Evolutionary conservation across 179 eudicot genomes (phyloP), one percentile per base, ranked within the genome.

Genomic region (Patellifolia procumbens): DNA sequence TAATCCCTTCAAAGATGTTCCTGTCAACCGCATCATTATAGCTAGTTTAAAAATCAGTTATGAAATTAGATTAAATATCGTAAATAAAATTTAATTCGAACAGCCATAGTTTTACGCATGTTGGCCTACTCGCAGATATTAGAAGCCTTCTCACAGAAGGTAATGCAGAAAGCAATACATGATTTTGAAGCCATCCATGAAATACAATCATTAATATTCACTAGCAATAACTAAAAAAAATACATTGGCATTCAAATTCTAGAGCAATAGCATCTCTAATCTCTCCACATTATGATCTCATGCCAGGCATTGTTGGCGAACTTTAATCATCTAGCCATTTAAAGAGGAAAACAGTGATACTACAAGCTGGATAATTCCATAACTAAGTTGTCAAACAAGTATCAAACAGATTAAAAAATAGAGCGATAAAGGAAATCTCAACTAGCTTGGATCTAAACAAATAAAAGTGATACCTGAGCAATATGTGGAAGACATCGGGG

Each of bases 401-500:
- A 51, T 32, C 46, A 72, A 26, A 59, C 32, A 53, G 63, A 45
- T 37, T 68, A 56, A 63, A 10, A 74, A 56, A 63, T 10, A 39
- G 48, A 70, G 13, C 39, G 26, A 37, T 7, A n/a, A n/a, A n/a
- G n/a, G n/a, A n/a, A n/a, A n/a, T n/a, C n/a, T n/a, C n/a, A 43
- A 75, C 31, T 53, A 74, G 72, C 29, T 34, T 63, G 20, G 24
- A 24, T 53, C 64, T 6, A 24, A n/a, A 62, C 19, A 45, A 43
- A 75, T 20, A 5, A 26, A 28, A 67, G 29, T 15, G 17, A 28
- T 76, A 83, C 99, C 99, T 96, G 99, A 6, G 99, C 94, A 76
- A 96, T 88, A 84, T 93, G 98, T 22, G 99, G 99, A 76, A 96
- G 92, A 81, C 98, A 96, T 32, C 99, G 98, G 75, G 92, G 87